A percentile compares a stretch with the other conserved stretches of the same genome.
Evolutionary conservation across 2,329 filamentous ascomycete genomes (phyloP).

Genomic region (Geosmithia morbida): DNA sequence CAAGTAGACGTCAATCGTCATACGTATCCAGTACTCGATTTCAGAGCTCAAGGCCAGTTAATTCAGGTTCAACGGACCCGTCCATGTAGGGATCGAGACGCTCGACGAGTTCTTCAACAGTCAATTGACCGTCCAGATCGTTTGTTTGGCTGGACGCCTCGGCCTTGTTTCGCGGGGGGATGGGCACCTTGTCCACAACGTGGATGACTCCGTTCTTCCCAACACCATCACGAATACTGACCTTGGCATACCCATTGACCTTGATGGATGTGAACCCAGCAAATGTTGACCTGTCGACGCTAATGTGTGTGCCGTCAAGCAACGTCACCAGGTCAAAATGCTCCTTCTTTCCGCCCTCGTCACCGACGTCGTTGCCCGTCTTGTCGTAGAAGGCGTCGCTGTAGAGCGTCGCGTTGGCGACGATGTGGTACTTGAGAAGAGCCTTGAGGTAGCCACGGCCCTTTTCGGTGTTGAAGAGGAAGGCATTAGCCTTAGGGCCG

Average conservation of each 20-base stretch:
- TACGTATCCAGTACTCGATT: neutral
- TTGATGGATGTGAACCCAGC: slow-evolving; percentile 57
- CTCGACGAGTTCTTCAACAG: slow-evolving; percentile 13
- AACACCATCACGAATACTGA: slow-evolving; percentile 54
- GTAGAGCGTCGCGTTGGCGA: slow-evolving; percentile 63
- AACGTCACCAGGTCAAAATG: slow-evolving; percentile 62
- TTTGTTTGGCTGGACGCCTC: slow-evolving; percentile 1
- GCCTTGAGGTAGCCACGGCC: slow-evolving; percentile 66
- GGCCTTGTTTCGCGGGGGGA: slow-evolving; percentile 51
- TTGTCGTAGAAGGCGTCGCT: slow-evolving; percentile 62
- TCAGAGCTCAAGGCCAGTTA: neutral
- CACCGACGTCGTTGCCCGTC: slow-evolving; percentile 11
- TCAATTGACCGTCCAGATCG: slow-evolving; percentile 8
- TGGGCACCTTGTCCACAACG: slow-evolving; percentile 54
- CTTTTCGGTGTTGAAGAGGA: slow-evolving; percentile 63
- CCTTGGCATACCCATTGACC: slow-evolving; percentile 58
- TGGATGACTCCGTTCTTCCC: slow-evolving; percentile 75
- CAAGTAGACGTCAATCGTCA: too few species aligned
- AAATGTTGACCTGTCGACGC: slow-evolving; percentile 55
- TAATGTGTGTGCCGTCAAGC: slow-evolving; percentile 48
- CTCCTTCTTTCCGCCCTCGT: slow-evolving; percentile 14
- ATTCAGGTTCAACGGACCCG: neutral
- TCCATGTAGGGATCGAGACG: slow-evolving; percentile 12
- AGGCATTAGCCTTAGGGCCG: slow-evolving; percentile 60
- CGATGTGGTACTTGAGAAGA: slow-evolving; percentile 66